phyloP scores from a whole-genome alignment of 768 basidiomycete species.

The Pisolithus orientalis region DNA sequence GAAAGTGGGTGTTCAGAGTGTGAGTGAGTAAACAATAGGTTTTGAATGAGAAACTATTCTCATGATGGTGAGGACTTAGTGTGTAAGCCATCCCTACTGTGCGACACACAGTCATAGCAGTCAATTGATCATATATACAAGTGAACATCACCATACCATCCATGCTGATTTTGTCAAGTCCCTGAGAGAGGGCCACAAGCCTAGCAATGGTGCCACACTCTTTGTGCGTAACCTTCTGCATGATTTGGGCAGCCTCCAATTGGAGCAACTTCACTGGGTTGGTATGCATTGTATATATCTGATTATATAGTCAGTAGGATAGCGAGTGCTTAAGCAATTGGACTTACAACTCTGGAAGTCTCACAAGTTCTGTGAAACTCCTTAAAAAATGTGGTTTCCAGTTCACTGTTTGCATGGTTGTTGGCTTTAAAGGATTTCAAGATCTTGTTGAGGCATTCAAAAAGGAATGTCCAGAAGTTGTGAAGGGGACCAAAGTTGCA shows the following conservation, averaged over 20 bases:
- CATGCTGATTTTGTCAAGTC: constrained; percentile 15
- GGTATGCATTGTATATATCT: not conserved
- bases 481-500: constrained; percentile 5
- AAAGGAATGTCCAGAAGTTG: no score
- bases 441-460: no score
- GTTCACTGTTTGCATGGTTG: no score
- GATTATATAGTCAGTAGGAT: not conserved
- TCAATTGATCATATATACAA: not conserved
- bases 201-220: constrained; percentile 18
- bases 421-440: no score
- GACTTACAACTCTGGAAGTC: constrained; percentile 16
- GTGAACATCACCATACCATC: constrained; percentile 11
- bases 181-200: constrained; percentile 8
- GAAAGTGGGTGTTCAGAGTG: not conserved
- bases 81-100: constrained; percentile 1
- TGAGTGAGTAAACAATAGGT: not conserved
- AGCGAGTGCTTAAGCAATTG: not conserved
- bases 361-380: constrained; percentile 15
- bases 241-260: not conserved
- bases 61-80: constrained; percentile 1
- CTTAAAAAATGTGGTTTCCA: constrained; percentile 3
- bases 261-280: not conserved
- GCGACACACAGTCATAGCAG: not conserved
- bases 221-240: constrained; percentile 14
- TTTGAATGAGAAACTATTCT: not conserved